phyloP scores from a whole-genome alignment of 2,329 filamentous ascomycete species.

The Verticillium nubilum region DNA sequence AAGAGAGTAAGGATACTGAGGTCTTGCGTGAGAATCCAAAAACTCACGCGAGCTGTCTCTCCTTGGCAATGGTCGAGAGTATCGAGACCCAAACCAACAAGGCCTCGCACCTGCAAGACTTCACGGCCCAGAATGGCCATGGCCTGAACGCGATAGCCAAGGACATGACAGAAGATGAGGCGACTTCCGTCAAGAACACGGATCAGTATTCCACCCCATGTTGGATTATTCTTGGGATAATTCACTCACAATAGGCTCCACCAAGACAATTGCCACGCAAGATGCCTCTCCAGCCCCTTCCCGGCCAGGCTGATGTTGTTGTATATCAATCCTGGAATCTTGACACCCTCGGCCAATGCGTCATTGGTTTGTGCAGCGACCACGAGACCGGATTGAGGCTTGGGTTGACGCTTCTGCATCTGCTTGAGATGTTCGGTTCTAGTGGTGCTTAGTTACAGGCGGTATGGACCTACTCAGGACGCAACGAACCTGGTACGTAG shows the following conservation, averaged over 20 bases:
- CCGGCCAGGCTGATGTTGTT: constrained; percentile 70
- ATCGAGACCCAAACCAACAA: constrained; percentile 64
- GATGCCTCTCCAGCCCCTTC: constrained; percentile 59
- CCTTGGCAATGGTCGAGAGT: constrained; percentile 62
- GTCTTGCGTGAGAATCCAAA: not conserved
- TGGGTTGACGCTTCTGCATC: constrained; percentile 45
- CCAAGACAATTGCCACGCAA: constrained; percentile 65
- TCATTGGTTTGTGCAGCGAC: constrained; percentile 42
- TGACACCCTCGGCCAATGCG: constrained; percentile 46
- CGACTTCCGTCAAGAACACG: constrained; percentile 33
- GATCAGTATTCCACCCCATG: not conserved
- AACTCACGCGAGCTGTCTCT: constrained; percentile 47
- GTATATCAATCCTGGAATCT: constrained; percentile 61
- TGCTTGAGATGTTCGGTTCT: constrained; percentile 71
- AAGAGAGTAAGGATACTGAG: not conserved
- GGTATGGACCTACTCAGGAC: not conserved
- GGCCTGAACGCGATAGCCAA: constrained; percentile 64
- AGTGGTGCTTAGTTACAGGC: not conserved
- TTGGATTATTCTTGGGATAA: not conserved
- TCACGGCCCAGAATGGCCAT: constrained; percentile 64
- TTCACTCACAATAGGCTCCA: constrained; percentile 52
- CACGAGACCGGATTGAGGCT: not conserved
- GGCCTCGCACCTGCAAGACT: constrained; percentile 67
- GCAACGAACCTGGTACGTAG: constrained; percentile 61
- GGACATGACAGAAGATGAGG: constrained; percentile 55